These are phyloP conservation scores for Prinsepia uniflora DNA, from an alignment of 306 rosid genomes.

Conservation along the genomic window DNA sequence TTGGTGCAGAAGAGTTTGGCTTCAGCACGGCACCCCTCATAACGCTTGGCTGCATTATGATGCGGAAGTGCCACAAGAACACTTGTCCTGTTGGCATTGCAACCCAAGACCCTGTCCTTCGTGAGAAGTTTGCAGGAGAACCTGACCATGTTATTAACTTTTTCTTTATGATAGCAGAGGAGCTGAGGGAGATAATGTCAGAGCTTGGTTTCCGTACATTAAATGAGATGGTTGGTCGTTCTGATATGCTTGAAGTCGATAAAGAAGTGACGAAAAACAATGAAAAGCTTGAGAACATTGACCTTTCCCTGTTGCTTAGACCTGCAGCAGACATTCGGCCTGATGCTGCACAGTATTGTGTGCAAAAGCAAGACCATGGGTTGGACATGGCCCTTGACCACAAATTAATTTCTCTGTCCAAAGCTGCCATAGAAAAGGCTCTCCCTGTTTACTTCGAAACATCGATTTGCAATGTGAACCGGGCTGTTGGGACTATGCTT, in stretches of 20 bases:
- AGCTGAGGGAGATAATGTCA: conserved; percentile 92
- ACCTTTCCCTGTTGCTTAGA: conserved; percentile 78
- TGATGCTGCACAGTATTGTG: conserved; percentile 88
- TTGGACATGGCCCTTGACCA: conserved; percentile 93
- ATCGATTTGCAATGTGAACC: conserved; percentile 66
- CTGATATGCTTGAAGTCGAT: conserved; percentile 94
- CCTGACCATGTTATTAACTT: conserved; percentile 97
- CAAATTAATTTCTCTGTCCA: conserved; percentile 61
- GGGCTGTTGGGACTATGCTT: conserved; percentile 99
- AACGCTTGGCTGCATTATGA: conserved; percentile 98
- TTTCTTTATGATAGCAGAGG: conserved; percentile 96
- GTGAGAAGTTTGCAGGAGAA: conserved; percentile 99
- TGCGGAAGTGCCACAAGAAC: conserved; percentile 98
- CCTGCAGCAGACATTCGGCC: conserved; percentile 96
- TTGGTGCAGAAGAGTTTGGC: conserved; percentile 98
- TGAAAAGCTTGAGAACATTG: conserved; percentile 83
- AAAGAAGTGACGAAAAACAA: conserved; percentile 69
- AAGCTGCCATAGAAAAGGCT: conserved; percentile 78
- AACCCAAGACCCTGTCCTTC: conserved; percentile 97
- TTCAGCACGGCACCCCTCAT: conserved; percentile 99
- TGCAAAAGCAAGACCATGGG: conserved; percentile 91
- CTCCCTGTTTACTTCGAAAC: conserved; percentile 87
- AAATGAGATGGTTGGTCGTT: conserved; percentile 92
- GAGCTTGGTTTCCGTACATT: conserved; percentile 75
- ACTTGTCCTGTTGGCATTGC: conserved; percentile 99